A percentile compares a stretch with the other conserved stretches of the same genome.
These are phyloP conservation scores for Circinella minor DNA, from an alignment of 371 early-diverging fungal species.

Conservation along the genomic window DNA sequence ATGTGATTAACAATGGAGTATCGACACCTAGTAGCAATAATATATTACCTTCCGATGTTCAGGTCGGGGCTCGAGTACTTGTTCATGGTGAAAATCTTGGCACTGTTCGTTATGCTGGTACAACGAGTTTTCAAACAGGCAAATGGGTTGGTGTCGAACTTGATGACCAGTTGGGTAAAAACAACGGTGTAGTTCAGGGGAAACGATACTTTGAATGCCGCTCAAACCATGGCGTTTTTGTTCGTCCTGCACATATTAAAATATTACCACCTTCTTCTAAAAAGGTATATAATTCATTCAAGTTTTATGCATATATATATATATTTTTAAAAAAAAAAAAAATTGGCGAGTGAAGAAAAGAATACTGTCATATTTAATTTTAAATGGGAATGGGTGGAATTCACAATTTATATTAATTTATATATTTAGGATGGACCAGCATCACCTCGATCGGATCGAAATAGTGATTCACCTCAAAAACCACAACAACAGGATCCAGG, in stretches of 20 bases:
- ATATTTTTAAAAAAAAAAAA: neutral
- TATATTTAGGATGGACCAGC: slow-evolving; percentile 14
- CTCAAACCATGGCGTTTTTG: slow-evolving; percentile 82
- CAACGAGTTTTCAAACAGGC: slow-evolving; percentile 75
- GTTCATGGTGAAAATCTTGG: slow-evolving; percentile 67
- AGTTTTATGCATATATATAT: neutral
- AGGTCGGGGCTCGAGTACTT: slow-evolving; percentile 57
- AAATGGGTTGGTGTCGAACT: slow-evolving; percentile 85
- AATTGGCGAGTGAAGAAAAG: neutral
- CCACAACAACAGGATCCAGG: slow-evolving; percentile 25
- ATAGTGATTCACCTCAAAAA: slow-evolving; percentile 16
- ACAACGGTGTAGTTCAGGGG: slow-evolving; percentile 80
- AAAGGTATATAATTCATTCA: neutral
- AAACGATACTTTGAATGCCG: slow-evolving; percentile 83
- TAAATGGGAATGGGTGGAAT: neutral
- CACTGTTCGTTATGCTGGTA: slow-evolving; percentile 70
- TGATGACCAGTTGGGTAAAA: slow-evolving; percentile 76
- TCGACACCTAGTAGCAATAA: slow-evolving; percentile 9
- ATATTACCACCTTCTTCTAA: slow-evolving; percentile 26
- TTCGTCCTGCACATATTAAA: slow-evolving; percentile 72
- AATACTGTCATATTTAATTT: slow-evolving; percentile 3
- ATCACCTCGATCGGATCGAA: slow-evolving; percentile 22
- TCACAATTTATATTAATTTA: too few species aligned
- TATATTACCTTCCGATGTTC: slow-evolving; percentile 11
- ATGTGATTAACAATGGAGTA: slow-evolving; percentile 4